Base-by-base conservation (phyloP, 331 rosid species). In the Malus hybrid region DNA sequence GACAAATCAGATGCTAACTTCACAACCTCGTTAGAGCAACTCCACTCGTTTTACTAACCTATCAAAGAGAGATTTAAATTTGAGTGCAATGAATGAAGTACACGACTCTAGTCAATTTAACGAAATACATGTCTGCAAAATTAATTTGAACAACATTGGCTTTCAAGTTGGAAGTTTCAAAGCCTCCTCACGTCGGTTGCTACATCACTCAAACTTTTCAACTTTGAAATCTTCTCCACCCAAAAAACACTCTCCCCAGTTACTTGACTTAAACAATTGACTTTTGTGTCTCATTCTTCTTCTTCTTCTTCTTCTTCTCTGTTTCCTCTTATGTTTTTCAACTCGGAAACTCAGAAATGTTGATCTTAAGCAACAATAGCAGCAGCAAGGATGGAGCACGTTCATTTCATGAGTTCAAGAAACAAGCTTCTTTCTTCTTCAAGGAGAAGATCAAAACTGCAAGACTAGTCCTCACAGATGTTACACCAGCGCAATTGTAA, bases 401-500 rank as follows among this genome's bases (percentile, higher is more conserved):
- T 71, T 86, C 76, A 61, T 85, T 95, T 79, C 81, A 68, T 79
- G 97, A 92, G n/a, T 88, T 92, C 83, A 92, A 88, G 80, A 95
- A 85, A 54, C 99, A 95, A 73, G 99, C 99, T 67, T 95, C 99
- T 62, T 95, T 89, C 86, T 95, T 90, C 83, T 73, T 95, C 78
- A 95, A 89, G 86, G 97, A 90, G 86, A 95, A 95, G 78, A 76
- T 95, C 84, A 95, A 90, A 85, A 90, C 88, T 72, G 97, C 97
- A 27, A 90, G 99, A 86, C 81, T 95, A 70, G 99, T 91, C 71
- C 93, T 95, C 73, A 95, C 99, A 13, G 97, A 95, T 89, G 97
- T 92, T 74, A 95, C 99, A 60, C 89, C 97, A 14, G 91, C 96
- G 42, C 80, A 95, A 76, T 68, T 95, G 96, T 93, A 80, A 90